These are phyloP conservation scores for Lipomyces kockii DNA, from an alignment of 805 yeast species.

Conservation along the genomic window DNA sequence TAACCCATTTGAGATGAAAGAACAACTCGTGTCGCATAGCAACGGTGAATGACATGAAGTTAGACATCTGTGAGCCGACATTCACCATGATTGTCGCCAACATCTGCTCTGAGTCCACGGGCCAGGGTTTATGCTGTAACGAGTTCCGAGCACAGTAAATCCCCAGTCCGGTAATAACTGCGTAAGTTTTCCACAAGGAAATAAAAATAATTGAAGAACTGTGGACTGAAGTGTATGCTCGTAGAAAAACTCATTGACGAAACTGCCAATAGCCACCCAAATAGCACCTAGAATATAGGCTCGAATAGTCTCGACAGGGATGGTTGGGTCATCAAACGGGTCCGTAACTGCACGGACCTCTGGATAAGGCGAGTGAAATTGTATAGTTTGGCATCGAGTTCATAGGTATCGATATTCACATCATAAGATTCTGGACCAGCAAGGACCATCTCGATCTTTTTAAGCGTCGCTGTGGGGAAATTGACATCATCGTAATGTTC, in stretches of 20 bases:
- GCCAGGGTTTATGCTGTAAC: slow-evolving; percentile 59
- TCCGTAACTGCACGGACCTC: slow-evolving; percentile 69
- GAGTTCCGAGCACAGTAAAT: slow-evolving; percentile 43
- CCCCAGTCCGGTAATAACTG: slow-evolving; percentile 29
- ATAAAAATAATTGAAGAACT: slow-evolving; percentile 66
- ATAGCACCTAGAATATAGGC: slow-evolving; percentile 57
- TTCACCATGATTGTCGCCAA: slow-evolving; percentile 53
- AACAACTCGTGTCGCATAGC: slow-evolving; percentile 17
- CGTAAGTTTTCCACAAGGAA: slow-evolving; percentile 57
- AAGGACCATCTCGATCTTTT: slow-evolving; percentile 9
- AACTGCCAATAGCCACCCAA: slow-evolving; percentile 62
- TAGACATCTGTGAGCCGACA: slow-evolving; percentile 33
- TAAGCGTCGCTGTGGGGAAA: slow-evolving; percentile 7
- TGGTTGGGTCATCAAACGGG: slow-evolving; percentile 48
- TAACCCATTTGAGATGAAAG: slow-evolving; percentile 31
- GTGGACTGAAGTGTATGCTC: slow-evolving; percentile 63
- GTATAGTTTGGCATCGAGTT: slow-evolving; percentile 31
- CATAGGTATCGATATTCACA: slow-evolving; percentile 13
- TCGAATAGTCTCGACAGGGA: too few relatives aligned
- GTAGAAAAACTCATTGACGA: slow-evolving; percentile 62
- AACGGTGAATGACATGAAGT: slow-evolving; percentile 18
- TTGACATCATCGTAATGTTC: slow-evolving; percentile 21
- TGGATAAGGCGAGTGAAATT: slow-evolving; percentile 63
- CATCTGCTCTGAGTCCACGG: slow-evolving; percentile 72
- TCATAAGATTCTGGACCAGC: slow-evolving; percentile 15